Evolutionary conservation across 345 rosid species (phyloP).

Genomic region (Brassica carinata): DNA sequence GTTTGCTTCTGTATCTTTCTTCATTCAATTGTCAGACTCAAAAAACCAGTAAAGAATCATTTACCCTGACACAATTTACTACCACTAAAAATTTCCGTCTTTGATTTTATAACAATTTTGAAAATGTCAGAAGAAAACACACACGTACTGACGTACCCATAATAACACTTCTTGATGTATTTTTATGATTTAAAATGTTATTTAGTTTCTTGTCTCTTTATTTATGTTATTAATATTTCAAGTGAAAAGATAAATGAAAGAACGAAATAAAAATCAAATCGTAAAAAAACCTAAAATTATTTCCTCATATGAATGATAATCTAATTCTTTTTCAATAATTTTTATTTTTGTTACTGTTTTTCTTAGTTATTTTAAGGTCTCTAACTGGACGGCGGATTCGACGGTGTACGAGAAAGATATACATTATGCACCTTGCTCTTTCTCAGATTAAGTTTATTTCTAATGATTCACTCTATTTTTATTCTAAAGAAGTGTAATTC

Average conservation of each 20-base stretch:
- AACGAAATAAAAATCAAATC: neutral
- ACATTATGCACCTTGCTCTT: too few species aligned
- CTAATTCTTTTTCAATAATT: neutral
- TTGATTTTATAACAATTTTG: neutral
- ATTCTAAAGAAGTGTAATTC: too few species aligned
- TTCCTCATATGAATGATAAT: neutral
- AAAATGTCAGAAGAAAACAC: neutral
- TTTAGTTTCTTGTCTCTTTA: neutral
- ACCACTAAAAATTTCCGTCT: conserved; percentile 2
- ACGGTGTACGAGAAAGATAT: too few species aligned
- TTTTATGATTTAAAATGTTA: neutral
- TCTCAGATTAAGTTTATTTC: too few species aligned
- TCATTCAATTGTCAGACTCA: conserved; percentile 31
- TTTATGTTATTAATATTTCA: neutral
- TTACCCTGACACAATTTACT: conserved; percentile 24
- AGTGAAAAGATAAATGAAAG: neutral
- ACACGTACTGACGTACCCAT: neutral
- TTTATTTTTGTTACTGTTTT: neutral
- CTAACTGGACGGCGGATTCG: too few species aligned
- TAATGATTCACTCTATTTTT: too few species aligned
- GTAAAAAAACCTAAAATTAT: neutral
- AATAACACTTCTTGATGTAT: too few species aligned
- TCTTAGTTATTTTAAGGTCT: too few species aligned
- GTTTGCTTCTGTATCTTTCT: conserved; percentile 8
- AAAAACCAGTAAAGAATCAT: conserved; percentile 35